These are phyloP conservation scores for Paraphoma sp. DNA, from an alignment of 2,329 filamentous ascomycete species.

Conservation along the genomic window DNA sequence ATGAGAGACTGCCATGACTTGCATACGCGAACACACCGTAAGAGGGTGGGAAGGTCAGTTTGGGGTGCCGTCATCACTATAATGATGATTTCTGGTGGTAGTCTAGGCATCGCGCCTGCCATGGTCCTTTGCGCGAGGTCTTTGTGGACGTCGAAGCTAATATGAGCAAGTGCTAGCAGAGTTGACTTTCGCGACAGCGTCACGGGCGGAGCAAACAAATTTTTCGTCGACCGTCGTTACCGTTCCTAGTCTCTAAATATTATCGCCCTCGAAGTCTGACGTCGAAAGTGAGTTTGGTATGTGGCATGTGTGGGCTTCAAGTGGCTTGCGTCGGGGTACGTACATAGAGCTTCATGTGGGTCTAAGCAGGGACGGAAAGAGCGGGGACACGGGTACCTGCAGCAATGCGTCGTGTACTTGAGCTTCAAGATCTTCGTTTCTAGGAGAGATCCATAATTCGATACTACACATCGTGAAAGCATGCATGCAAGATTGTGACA, in stretches of 20 bases:
- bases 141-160: too few species aligned
- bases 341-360: slow-evolving; percentile 7
- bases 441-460: neutral
- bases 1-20: neutral
- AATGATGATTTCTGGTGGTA: neutral
- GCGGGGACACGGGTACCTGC: slow-evolving; percentile 6
- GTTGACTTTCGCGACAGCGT: too few species aligned
- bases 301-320: neutral
- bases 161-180: too few species aligned
- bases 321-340: slow-evolving; percentile 6
- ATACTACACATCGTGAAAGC: too few species aligned
- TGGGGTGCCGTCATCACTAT: neutral
- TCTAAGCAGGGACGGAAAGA: neutral
- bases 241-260: too few species aligned
- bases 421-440: neutral
- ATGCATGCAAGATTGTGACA: too few species aligned
- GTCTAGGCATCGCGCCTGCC: neutral
- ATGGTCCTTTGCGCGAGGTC: too few species aligned
- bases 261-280: too few species aligned
- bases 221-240: too few species aligned
- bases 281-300: neutral
- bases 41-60: neutral
- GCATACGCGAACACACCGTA: neutral
- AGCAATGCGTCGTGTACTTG: neutral
- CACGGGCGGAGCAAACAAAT: too few species aligned